phyloP scores from a whole-genome alignment of 345 rosid species.

The Cardiospermum halicacabum region DNA sequence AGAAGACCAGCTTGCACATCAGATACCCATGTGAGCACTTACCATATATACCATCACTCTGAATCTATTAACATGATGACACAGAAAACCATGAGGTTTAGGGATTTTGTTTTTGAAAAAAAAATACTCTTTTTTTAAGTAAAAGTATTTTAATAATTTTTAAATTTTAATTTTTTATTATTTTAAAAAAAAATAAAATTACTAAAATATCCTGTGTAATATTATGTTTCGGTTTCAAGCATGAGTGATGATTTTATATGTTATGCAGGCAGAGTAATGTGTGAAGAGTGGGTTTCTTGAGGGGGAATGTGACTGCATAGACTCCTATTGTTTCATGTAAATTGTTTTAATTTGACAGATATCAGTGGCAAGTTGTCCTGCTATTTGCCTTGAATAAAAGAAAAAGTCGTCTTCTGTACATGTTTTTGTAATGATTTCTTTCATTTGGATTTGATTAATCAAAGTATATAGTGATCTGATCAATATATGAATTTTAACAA shows the following conservation, averaged over 20 bases:
- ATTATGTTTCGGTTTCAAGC: background rate
- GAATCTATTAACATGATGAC: background rate
- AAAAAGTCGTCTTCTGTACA: background rate
- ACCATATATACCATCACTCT: background rate
- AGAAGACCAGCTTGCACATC: conserved; percentile 65
- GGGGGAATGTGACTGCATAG: background rate
- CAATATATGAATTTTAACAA: too few species aligned
- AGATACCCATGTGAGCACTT: conserved; percentile 31
- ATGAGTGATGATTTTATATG: background rate
- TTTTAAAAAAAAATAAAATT: too few species aligned
- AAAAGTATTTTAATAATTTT: too few species aligned
- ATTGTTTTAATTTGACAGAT: background rate
- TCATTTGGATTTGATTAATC: background rate
- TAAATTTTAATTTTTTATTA: too few species aligned
- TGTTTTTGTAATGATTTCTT: background rate
- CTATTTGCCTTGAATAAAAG: background rate
- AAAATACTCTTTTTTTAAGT: too few species aligned
- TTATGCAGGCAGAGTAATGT: background rate
- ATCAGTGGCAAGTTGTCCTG: background rate
- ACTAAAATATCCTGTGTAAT: too few species aligned
- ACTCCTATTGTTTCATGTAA: background rate
- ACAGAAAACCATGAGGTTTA: too few species aligned
- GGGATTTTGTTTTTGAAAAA: too few species aligned
- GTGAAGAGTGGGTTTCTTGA: background rate
- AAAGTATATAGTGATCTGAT: background rate